These are phyloP conservation scores for Cyberlindnera lachancei DNA, from an alignment of 805 yeast genomes.

Conservation along the genomic window DNA sequence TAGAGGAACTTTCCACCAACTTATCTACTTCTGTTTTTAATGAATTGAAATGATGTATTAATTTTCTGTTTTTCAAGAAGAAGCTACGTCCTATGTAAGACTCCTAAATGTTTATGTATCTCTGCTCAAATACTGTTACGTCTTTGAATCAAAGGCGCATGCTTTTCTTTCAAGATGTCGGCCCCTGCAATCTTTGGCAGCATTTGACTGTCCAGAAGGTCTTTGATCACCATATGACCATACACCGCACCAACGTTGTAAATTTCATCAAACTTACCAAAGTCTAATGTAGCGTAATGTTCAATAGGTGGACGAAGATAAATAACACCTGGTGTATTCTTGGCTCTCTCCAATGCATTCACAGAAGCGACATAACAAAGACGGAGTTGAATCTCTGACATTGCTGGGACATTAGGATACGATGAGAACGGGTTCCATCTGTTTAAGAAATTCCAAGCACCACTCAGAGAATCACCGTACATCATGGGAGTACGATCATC, in stretches of 20 bases:
- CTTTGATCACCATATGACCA: slow-evolving; percentile 50
- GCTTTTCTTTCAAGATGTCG: slow-evolving; percentile 24
- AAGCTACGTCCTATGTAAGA: too few species aligned
- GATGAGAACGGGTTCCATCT: slow-evolving; percentile 85
- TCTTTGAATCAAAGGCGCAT: slow-evolving; percentile 32
- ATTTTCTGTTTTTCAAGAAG: too few species aligned
- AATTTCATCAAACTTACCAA: slow-evolving; percentile 86
- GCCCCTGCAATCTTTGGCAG: slow-evolving; percentile 60
- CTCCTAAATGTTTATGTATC: too few species aligned
- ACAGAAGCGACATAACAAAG: slow-evolving; percentile 94
- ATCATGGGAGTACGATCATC: slow-evolving; percentile 87
- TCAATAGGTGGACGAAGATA: slow-evolving; percentile 94
- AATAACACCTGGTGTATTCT: slow-evolving; percentile 72
- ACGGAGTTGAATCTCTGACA: slow-evolving; percentile 92
- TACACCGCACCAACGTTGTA: slow-evolving; percentile 72
- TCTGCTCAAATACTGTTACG: slow-evolving; percentile 55
- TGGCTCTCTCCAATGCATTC: slow-evolving; percentile 84
- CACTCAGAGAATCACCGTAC: slow-evolving; percentile 90
- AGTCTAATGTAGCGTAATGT: slow-evolving; percentile 83
- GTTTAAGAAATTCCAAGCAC: slow-evolving; percentile 83
- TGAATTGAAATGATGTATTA: neutral
- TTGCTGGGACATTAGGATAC: slow-evolving; percentile 83
- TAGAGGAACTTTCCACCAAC: too few species aligned
- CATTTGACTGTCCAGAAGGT: slow-evolving; percentile 43
- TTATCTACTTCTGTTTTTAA: neutral